Evolutionary conservation across 2,329 filamentous ascomycete species (phyloP).

Genomic region (Apiospora aurea): DNA sequence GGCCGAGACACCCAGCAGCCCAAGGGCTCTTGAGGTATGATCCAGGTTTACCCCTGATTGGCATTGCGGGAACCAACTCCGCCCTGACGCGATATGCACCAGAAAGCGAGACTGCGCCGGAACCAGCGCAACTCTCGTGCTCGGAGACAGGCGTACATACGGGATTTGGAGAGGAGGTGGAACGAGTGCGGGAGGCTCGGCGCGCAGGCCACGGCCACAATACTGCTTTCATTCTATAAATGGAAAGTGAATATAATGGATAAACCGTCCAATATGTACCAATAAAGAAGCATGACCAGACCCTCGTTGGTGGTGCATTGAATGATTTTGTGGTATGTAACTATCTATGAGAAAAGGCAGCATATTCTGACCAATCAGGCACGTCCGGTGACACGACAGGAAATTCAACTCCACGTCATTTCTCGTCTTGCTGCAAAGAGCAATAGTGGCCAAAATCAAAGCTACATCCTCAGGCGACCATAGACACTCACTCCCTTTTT

Average conservation of each 20-base stretch:
- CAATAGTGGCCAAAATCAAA: not conserved
- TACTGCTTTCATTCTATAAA: too few species aligned
- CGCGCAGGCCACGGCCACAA: not conserved
- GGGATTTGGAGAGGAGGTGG: not conserved
- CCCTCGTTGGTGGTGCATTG: too few species aligned
- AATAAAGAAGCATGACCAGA: too few species aligned
- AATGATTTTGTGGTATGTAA: too few species aligned
- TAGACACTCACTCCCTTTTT: not conserved
- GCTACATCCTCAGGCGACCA: too few species aligned
- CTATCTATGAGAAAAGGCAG: too few species aligned
- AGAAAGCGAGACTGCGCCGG: constrained; percentile 14
- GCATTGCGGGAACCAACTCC: not conserved
- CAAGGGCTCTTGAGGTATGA: not conserved
- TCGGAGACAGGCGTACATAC: constrained; percentile 6
- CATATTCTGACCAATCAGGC: not conserved
- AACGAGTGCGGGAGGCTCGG: not conserved
- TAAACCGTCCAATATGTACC: too few species aligned
- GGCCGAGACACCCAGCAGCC: not conserved
- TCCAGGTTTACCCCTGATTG: not conserved
- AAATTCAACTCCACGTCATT: not conserved
- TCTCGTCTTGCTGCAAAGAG: not conserved
- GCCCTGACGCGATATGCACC: not conserved
- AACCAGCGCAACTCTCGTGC: constrained; percentile 17
- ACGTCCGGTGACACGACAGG: not conserved
- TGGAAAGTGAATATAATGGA: too few species aligned